Evolutionary conservation across 2,329 filamentous ascomycete genomes (phyloP), one percentile per base, ranked within the genome.

Genomic region (Sporothrix brasiliensis): DNA sequence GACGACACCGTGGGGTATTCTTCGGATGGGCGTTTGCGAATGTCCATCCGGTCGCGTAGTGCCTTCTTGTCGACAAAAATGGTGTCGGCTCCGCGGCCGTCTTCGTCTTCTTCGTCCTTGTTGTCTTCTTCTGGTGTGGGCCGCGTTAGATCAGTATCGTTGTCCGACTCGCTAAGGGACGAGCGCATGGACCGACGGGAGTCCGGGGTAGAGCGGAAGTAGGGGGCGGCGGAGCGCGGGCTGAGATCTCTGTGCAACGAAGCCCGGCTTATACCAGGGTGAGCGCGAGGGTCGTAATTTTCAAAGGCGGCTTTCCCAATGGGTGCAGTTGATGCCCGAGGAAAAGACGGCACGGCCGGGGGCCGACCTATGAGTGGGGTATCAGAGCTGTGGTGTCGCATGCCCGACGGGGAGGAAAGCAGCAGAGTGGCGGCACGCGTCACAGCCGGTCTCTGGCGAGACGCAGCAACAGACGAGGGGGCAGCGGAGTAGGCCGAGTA

Each of bases 121-220:
- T 74, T 73, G 54, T 74, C 76, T 27, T 79, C 77, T 11, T 80
- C 79, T 24, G 76, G 75, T 7, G 79, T 79, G 41, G 78, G 79
- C n/a, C 76, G 73, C 53, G 78, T 79, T 4, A 76, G 76, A n/a
- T 78, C 79, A n/a, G 80, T 80, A 16, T 80, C 80, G 52, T 77
- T 77, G 24, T 81, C 81, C 6, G 80, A 80, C 34, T 80, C 81
- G 67, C 76, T 78, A 9, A 79, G 75, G 3, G 80, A 81, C 65
- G 76, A 79, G 58, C 76, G 77, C 68, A 76, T 80, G 34, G 78
- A 80, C 52, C 76, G 75, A 68, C 76, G 76, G 53, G 81, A 80
- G 27, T 76, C 75, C 7, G 78, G 79, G 30, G 79, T 80, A 4
- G 81, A 82, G 50, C 79, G 79, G 19, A 66, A 24, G 72, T 79